Base-by-base conservation (phyloP, 1,284 basidiomycete genomes). In the Wolfiporia cocos region DNA sequence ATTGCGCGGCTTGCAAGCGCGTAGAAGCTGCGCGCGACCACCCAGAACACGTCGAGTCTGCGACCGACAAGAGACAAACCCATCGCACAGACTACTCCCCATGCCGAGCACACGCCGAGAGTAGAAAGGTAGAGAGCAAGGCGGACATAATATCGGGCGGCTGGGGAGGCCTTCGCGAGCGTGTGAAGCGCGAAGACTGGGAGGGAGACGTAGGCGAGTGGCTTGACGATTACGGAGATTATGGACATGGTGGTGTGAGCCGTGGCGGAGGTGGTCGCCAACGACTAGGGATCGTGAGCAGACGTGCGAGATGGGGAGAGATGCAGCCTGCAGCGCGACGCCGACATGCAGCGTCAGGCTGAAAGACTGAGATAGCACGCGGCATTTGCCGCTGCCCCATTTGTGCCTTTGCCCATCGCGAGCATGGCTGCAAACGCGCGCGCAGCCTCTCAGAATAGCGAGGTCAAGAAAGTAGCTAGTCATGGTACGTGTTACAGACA, bases 21-120 rank as follows among this genome's bases (percentile, higher is more conserved):
- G 69, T 95, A 92, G 70, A 99, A 98, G 33, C 76, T 78, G 39
- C 90, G 70, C 2, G 92, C 95, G 31, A 95, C 86, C 50, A 88
- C 69, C 54, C 76, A 86, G 67, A 95, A 92, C 55, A 89, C 88
- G 62, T 97, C 88, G 59, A 83, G 81, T 15, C 86, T 72, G 56
- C 80, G 73, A 14, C 93, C 92, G 6, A 80, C 58, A 24, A 88
- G 56, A 5, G 78, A 72, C 66, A 94, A 76, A 14, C 81, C 71
- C 14, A 90, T 67, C 3, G 86, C 84, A 39, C 86, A 69, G 35
- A 91, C 58, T 36, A 89, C 72, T 34, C 90, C 90, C 71, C 83
- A 85, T 40, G 83, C 73, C 3, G 86, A 90, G 50, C 84, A 79
- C 21, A 85, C 69, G 15, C 80, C 80, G 37, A 97, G 61, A 1